A percentile compares a stretch with the other conserved stretches of the same genome.
Evolutionary conservation across 345 rosid species (phyloP).

Genomic region (Erysimum cheiranthoides): DNA sequence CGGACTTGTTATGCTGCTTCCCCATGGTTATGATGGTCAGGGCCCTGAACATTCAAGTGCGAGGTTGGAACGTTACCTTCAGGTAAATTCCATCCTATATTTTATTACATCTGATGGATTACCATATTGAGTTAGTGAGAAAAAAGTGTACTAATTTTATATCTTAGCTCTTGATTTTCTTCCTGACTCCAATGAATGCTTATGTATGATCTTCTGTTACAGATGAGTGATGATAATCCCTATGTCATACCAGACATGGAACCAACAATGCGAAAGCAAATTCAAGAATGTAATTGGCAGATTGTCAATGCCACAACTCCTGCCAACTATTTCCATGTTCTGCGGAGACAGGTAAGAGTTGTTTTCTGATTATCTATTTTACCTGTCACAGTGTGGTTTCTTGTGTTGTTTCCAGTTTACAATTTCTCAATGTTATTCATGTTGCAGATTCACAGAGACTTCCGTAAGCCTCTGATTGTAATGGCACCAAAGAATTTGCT

Average conservation of each 20-base stretch:
- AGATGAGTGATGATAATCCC: constrained; percentile 93
- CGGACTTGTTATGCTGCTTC: constrained; percentile 80
- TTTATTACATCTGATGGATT: neutral
- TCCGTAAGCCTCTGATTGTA: constrained; percentile 89
- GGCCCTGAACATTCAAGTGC: constrained; percentile 94
- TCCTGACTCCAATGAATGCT: constrained; percentile 3
- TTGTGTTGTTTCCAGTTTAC: constrained; percentile 15
- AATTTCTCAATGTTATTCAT: constrained; percentile 18
- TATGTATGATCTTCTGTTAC: constrained; percentile 31
- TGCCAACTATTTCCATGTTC: constrained; percentile 85
- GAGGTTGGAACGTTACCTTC: constrained; percentile 76
- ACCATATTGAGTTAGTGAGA: neutral
- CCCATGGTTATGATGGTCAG: constrained; percentile 88
- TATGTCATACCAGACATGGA: constrained; percentile 85
- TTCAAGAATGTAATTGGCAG: constrained; percentile 91
- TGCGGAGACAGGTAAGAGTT: constrained; percentile 75
- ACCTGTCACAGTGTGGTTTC: constrained; percentile 11
- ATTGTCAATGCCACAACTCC: constrained; percentile 89
- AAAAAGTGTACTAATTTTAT: no score
- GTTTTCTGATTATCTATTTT: constrained; percentile 9
- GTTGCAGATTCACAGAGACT: constrained; percentile 78
- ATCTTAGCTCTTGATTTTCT: neutral
- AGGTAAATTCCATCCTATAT: constrained; percentile 50
- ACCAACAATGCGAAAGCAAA: constrained; percentile 72
- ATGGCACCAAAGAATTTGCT: constrained; percentile 94